Evolutionary conservation across 2,329 filamentous ascomycete genomes (phyloP).

Genomic region (Alternaria sp.): DNA sequence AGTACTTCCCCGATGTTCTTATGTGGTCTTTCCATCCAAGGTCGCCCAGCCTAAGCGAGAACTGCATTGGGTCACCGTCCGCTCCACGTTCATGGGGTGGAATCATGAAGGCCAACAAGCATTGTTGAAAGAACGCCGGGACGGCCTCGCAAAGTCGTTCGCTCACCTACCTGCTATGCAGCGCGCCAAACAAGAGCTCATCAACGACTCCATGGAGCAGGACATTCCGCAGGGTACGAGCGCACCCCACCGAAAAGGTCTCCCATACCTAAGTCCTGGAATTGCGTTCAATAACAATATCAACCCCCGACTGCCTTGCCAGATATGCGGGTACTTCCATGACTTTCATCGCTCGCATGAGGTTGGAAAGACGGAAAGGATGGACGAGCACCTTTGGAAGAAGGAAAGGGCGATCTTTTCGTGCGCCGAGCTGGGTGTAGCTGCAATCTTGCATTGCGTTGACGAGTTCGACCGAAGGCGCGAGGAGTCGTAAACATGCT

Average conservation of each 20-base stretch:
- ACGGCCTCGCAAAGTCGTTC: not conserved
- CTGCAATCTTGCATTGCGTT: not conserved
- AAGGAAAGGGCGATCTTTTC: not conserved
- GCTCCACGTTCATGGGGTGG: not conserved
- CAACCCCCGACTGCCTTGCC: not conserved
- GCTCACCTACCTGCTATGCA: not conserved
- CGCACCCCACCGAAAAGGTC: too few species aligned
- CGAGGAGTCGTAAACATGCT: not conserved
- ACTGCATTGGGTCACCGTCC: not conserved
- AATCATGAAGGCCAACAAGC: not conserved
- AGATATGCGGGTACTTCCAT: not conserved
- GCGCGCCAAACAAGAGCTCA: not conserved
- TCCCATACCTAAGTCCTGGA: not conserved
- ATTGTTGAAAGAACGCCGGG: not conserved
- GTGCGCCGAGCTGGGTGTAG: not conserved
- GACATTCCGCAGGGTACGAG: not conserved
- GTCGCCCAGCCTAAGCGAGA: not conserved
- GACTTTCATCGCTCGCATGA: rapidly evolving
- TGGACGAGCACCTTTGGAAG: not conserved
- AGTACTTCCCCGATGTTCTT: not conserved
- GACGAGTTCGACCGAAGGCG: not conserved
- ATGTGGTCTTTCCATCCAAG: not conserved
- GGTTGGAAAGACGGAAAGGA: not conserved
- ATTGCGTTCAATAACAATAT: not conserved
- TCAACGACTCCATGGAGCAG: not conserved